Percentiles rank a stretch among this genome's conserved stretches.
Conservation (phyloP, 1,139 yeast species). For the Arxiozyma bovina region DNA sequence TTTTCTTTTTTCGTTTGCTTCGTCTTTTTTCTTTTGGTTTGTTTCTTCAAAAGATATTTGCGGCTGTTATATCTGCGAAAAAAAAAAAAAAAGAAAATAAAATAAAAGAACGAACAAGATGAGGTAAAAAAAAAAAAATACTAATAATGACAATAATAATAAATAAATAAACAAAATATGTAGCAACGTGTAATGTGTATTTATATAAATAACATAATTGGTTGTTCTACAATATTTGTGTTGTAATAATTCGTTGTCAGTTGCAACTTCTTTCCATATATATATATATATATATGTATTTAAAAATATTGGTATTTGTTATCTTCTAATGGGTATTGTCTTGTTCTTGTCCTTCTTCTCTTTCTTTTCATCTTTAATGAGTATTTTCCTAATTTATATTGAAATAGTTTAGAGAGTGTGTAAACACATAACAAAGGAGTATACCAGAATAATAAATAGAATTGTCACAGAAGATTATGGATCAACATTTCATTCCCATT, state of each 20-base stretch:
- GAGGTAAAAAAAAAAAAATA: not conserved
- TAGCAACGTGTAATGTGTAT: not conserved
- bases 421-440: not conserved
- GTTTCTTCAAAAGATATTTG: not conserved
- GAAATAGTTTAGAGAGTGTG: not conserved
- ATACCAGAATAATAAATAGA: no score
- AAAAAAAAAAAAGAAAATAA: no score
- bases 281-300: not conserved
- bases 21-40: not conserved
- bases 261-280: not conserved
- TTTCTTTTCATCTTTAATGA: not conserved
- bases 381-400: not conserved
- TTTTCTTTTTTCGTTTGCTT: not conserved
- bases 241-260: not conserved
- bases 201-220: not conserved
- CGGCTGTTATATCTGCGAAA: not conserved
- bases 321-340: not conserved
- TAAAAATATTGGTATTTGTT: not conserved
- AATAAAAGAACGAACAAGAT: not conserved
- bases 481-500: slow-evolving; percentile 3
- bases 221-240: not conserved
- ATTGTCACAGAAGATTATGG: not conserved
- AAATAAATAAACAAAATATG: no score
- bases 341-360: not conserved
- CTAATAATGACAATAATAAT: no score